Base-by-base conservation (phyloP, 192 early-diverging fungal genomes). In the Chytriomyces sp. region DNA sequence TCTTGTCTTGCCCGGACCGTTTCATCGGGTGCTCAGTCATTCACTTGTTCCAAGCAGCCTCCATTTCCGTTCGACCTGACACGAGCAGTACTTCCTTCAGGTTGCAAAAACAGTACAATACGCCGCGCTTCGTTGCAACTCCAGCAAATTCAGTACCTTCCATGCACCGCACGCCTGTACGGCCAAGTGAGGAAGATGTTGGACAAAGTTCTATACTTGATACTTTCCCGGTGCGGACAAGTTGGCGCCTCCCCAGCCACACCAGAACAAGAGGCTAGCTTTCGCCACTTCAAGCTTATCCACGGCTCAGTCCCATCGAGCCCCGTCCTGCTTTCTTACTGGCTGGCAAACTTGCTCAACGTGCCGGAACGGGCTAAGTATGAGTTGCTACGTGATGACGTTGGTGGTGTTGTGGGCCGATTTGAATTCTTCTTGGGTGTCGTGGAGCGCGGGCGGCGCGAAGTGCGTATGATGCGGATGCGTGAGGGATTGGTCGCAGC, bases 11-110 rank as follows among this genome's bases (percentile, higher is more conserved):
- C 65, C 17, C 31, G 55, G 55, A 55, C 31, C 65, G 37, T 64
- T 22, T 64, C 10, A 6, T 33, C 28, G 25, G 62, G 62, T 31
- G 62, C 32, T 22, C 62, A 44, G 32, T 44, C 25, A 7, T 44
- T 64, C 19, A 14, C 62, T 26, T 64, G 62, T 28, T 44, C 52
- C 5, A 55, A 55, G 52, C 54, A 56, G 32, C 65, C 65, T 4
- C 52, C 65, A 3, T 68, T 68, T 33, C 65, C 65, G 10, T 55
- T 68, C 34, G 65, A 68, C 54, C 52, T 68, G 6, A 55, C 25
- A 26, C 40, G 25, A 31, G 39, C 63, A 14, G 31, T 7, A 6
- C 22, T 26, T 52, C 7, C 44, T 49, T 49, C 44, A 49, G 44
- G 17, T 49, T n/a, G 17, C 2, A 14, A 49, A 49, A 14, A 49